Conservation (phyloP, 108 stramenopile genomes). For the Cyclostephanos invisitatus region DNA sequence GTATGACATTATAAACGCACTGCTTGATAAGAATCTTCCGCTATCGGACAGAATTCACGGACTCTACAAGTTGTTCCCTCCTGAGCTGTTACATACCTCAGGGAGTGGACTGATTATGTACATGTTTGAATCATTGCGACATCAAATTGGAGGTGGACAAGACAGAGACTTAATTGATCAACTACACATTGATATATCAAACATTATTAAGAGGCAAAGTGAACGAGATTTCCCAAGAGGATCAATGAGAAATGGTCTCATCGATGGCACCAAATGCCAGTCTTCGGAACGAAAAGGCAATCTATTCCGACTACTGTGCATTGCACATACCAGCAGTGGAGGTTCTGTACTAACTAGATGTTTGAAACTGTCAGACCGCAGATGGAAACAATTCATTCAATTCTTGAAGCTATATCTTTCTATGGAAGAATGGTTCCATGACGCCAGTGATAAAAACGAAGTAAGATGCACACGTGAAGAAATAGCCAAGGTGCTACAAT, state of each 20-base stretch:
- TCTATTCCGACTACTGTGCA: slow-evolving; percentile 8
- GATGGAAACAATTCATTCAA: background rate
- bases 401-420: slow-evolving; percentile 10
- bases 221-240: slow-evolving; percentile 3
- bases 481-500: background rate
- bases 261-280: background rate
- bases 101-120: background rate
- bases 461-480: background rate
- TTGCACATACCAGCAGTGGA: slow-evolving; percentile 1
- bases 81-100: background rate
- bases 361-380: background rate
- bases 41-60: slow-evolving; percentile 3
- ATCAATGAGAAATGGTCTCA: background rate
- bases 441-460: background rate
- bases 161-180: background rate
- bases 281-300: background rate
- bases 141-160: background rate
- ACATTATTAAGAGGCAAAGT: slow-evolving; percentile 2
- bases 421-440: slow-evolving; percentile 11
- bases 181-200: slow-evolving; percentile 1
- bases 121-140: background rate
- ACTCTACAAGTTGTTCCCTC: slow-evolving; percentile 1
- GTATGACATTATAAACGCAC: slow-evolving; percentile 4
- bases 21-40: background rate
- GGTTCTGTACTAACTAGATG: background rate